These are phyloP conservation scores for Chaetomium globosum DNA, from an alignment of 2,329 filamentous ascomycete genomes.

Conservation along the genomic window DNA sequence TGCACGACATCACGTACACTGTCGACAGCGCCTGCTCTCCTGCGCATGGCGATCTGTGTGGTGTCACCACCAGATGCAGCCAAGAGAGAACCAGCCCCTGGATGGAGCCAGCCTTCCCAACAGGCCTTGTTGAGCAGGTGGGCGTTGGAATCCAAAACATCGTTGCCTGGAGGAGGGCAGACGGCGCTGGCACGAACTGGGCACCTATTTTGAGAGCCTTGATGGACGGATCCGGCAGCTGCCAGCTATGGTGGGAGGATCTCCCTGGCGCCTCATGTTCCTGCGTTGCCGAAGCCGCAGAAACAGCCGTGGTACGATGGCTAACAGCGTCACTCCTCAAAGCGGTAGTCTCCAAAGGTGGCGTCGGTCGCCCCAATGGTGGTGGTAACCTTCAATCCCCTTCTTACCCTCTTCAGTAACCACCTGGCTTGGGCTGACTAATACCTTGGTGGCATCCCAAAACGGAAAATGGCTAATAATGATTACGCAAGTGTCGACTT, in stretches of 20 bases:
- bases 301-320: too few relatives aligned
- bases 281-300: conserved; percentile 6
- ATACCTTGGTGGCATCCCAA: not conserved
- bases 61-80: not conserved
- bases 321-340: not conserved
- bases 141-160: not conserved
- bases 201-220: not conserved
- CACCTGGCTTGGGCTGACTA: not conserved
- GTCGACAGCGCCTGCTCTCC: not conserved
- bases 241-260: not conserved
- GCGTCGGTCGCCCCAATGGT: not conserved
- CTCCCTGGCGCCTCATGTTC: conserved; percentile 3
- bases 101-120: not conserved
- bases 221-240: not conserved
- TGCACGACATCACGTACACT: not conserved
- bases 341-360: not conserved
- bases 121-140: not conserved
- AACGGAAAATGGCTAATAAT: not conserved
- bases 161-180: not conserved
- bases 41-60: conserved; percentile 5
- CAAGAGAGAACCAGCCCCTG: not conserved
- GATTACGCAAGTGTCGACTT: not conserved
- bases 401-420: not conserved
- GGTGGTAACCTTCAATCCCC: not conserved
- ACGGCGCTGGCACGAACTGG: not conserved